These are phyloP conservation scores for Danielozyma ontarioensis DNA, from an alignment of 805 yeast species.

Conservation along the genomic window DNA sequence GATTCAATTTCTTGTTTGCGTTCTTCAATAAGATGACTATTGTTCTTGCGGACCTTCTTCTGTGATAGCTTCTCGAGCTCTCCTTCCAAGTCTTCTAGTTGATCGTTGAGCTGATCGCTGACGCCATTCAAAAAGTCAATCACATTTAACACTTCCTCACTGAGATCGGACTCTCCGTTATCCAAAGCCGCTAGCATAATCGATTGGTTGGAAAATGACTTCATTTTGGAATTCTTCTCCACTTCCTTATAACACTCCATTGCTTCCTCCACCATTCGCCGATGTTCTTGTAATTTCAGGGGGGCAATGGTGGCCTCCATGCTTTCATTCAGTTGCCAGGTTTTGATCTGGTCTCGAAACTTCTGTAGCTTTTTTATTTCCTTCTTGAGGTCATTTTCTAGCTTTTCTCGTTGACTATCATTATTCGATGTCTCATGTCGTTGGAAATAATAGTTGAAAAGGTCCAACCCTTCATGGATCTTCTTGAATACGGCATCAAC, in stretches of 20 bases:
- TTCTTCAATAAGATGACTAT: constrained; percentile 29
- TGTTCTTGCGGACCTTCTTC: constrained; percentile 36
- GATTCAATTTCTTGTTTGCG: constrained; percentile 36
- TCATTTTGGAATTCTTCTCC: constrained; percentile 38
- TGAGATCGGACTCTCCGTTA: constrained; percentile 19
- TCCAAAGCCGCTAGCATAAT: constrained; percentile 40
- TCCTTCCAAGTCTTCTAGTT: constrained; percentile 30
- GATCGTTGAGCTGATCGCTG: constrained; percentile 27
- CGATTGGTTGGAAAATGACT: constrained; percentile 40
- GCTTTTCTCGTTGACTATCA: constrained; percentile 39
- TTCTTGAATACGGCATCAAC: constrained; percentile 40
- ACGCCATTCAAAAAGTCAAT: constrained; percentile 27
- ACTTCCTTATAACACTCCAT: constrained; percentile 43
- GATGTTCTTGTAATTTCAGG: constrained; percentile 30
- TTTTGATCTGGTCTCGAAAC: constrained; percentile 41
- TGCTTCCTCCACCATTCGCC: constrained; percentile 38
- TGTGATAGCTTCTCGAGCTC: constrained; percentile 37
- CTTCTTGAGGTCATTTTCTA: constrained; percentile 40
- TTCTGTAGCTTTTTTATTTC: constrained; percentile 43
- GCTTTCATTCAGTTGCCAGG: constrained; percentile 34
- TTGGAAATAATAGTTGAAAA: constrained; percentile 40
- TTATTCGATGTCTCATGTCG: constrained; percentile 33
- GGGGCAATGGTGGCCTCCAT: constrained; percentile 16
- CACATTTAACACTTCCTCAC: constrained; percentile 30
- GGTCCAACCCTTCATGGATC: constrained; percentile 41